Evolutionary conservation across 1,139 yeast species (phyloP).

Genomic region (Chernovozyma aurita): DNA sequence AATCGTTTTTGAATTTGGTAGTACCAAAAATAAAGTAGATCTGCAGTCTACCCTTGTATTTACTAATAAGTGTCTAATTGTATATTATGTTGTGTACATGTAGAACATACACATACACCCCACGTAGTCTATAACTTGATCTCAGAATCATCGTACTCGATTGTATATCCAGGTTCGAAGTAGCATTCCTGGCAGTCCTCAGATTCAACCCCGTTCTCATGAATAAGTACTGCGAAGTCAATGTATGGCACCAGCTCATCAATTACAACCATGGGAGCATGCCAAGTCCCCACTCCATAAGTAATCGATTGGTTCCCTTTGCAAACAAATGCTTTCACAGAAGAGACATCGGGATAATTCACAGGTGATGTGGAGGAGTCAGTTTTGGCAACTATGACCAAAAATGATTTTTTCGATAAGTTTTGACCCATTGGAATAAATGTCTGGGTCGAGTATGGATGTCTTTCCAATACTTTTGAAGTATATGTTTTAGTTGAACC

Average conservation of each 20-base stretch:
- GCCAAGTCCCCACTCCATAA: slow-evolving; percentile 69
- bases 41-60: neutral
- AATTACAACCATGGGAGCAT: slow-evolving; percentile 90
- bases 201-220: slow-evolving; percentile 73
- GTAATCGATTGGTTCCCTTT: slow-evolving; percentile 86
- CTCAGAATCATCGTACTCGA: slow-evolving; percentile 23
- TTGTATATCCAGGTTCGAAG: slow-evolving; percentile 54
- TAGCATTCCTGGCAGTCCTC: slow-evolving; percentile 83
- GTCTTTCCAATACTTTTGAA: slow-evolving; percentile 78
- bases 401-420: slow-evolving; percentile 46
- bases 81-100: too few species aligned
- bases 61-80: neutral
- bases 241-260: slow-evolving; percentile 46
- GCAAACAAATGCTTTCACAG: slow-evolving; percentile 66
- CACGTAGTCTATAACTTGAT: neutral
- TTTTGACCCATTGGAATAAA: slow-evolving; percentile 82
- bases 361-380: slow-evolving; percentile 30
- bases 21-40: neutral
- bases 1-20: neutral
- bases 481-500: slow-evolving; percentile 29
- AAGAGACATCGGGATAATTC: slow-evolving; percentile 55
- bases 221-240: slow-evolving; percentile 82
- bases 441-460: slow-evolving; percentile 87
- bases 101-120: too few species aligned
- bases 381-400: slow-evolving; percentile 77